Base-by-base conservation (phyloP, 768 basidiomycete genomes). In the Amanita phalloides region DNA sequence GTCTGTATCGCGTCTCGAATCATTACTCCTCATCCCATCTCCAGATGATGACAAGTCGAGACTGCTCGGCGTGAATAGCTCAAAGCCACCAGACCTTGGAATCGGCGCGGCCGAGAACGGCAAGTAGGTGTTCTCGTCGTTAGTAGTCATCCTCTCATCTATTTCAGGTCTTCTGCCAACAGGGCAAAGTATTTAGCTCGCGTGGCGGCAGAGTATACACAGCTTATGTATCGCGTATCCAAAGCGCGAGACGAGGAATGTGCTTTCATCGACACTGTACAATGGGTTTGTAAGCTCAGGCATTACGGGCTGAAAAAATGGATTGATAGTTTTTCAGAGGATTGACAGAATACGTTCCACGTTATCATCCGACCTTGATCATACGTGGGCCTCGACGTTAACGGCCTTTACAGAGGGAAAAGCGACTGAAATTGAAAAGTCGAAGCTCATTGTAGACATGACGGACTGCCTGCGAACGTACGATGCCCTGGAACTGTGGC, bases 181-280 rank as follows among this genome's bases (percentile, higher is more conserved):
- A 75, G 82, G 42, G 82, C 86, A 30, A 89, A 91, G 62, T 88
- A 91, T 62, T 73, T 95, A 11, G 75, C 78, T 9, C 79, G 94
- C 47, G 87, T 94, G 26, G 90, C 93, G 11, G 74, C 82, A 7
- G 96, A 97, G 66, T 98, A 95, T 62, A 88, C 80, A 8, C 94
- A 98, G 62, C 74, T 98, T 17, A 73, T 92, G 23, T 99, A 99
- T 64, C 88, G 96, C 57, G 77, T 80, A 23, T 77, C 81, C 17
- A 95, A 96, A 65, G 91, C 94, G 9, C 73, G 78, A 5, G 68
- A 69, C 8, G 87, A 93, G 59, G 77, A 79, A 1, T 92, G 91
- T 56, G 78, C 72, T 1, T 93, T 90, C 56, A 81, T 95, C 3
- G 77, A 84, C 51, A 85, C 88, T 57, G 76, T 94, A 4, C 83